Percentiles rank a stretch among this genome's conserved stretches.
These are phyloP conservation scores for Calendula officinalis DNA, from an alignment of 129 eudicot species.

Conservation along the genomic window DNA sequence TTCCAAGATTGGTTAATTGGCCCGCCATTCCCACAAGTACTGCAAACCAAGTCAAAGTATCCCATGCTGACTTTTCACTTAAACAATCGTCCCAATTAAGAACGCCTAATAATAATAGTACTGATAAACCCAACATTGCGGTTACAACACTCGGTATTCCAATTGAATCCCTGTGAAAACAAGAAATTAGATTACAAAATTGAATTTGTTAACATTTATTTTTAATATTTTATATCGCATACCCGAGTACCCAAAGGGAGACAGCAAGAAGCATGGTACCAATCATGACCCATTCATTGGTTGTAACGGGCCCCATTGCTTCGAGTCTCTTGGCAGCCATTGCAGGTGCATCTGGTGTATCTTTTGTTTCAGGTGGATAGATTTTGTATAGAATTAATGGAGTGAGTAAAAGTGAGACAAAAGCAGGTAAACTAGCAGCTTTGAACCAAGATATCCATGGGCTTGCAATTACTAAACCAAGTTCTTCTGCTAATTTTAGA, in stretches of 20 bases:
- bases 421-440: constrained; percentile 60
- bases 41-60: constrained; percentile 78
- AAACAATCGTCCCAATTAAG: constrained; percentile 79
- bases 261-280: constrained; percentile 69
- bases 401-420: constrained; percentile 42
- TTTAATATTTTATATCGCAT: constrained; percentile 9
- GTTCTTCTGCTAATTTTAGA: constrained; percentile 64
- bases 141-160: constrained; percentile 59
- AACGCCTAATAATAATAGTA: constrained; percentile 60
- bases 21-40: constrained; percentile 74
- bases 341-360: constrained; percentile 66
- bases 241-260: constrained; percentile 70
- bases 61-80: constrained; percentile 82
- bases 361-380: constrained; percentile 65
- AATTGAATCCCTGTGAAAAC: constrained; percentile 40
- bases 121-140: constrained; percentile 74
- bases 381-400: constrained; percentile 65
- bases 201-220: too few species aligned
- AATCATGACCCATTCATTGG: constrained; percentile 70
- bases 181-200: background rate
- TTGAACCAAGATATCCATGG: constrained; percentile 79
- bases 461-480: constrained; percentile 53
- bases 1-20: constrained; percentile 59
- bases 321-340: constrained; percentile 53
- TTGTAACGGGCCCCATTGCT: constrained; percentile 67